Base-by-base conservation (phyloP, 345 rosid species). In the Salix suchowensis region DNA sequence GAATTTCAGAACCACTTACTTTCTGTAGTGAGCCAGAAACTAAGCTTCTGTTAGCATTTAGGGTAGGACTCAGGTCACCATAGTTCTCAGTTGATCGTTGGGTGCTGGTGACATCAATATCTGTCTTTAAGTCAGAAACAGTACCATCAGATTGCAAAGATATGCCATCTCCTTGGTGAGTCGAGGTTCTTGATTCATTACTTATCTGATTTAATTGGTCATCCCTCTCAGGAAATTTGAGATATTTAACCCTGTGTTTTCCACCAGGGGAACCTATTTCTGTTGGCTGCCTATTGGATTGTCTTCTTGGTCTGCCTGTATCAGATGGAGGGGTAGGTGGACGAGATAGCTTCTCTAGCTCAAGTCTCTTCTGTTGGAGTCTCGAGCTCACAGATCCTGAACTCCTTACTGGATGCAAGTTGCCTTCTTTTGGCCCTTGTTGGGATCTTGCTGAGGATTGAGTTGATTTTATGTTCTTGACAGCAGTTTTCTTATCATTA, bases 301-400 rank as follows among this genome's bases (percentile, higher is more conserved):
- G 88, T 82, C 88, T 89, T 84, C 87, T 87, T 67, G 91, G 80
- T 81, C 86, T 91, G 68, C 71, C 87, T 60, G 86, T 80, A 85
- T 90, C 94, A 81, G 91, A 80, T 12, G 94, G 94, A 77, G 93
- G 91, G 15, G 96, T 88, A 40, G 98, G 98, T 36, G 98, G 93
- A 46, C 96, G 88, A 71, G 96, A 89, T 64, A 85, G 91, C 83
- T 83, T 90, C 79, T 93, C 94, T 55, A 81, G 71, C 73, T 91
- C 97, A 70, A 82, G 77, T 80, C 88, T 95, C 87, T 85, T 93
- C 82, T 87, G 98, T 81, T 86, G 96, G 84, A 91, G 77, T 78
- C 97, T 89, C 46, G 93, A 97, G 87, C 94, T 93, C 61, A 88
- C 85, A 65, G 94, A 88, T 54, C 93, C 92, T 15, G 89, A 86